Base-by-base conservation (phyloP, 1,284 basidiomycete species). In the Taiwanofungus camphoratus region DNA sequence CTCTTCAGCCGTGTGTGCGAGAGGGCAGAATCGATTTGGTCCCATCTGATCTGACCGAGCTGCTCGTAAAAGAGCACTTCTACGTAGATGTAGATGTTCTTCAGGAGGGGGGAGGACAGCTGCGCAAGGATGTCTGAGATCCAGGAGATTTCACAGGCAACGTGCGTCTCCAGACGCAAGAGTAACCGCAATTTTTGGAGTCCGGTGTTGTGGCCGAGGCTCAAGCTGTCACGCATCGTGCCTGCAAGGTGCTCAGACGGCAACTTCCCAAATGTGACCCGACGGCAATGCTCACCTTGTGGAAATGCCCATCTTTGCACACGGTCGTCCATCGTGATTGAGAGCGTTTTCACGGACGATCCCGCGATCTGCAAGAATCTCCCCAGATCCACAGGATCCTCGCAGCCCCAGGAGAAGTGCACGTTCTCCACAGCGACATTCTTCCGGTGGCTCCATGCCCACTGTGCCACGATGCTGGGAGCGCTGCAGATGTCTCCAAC, bases 401-500 rank as follows among this genome's bases (percentile, higher is more conserved):
- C 45, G 32, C 30, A 38, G 12, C 30, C 40, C 39, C 45, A 46
- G 5, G 45, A 20, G 31, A 46, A 32, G 26, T 46, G 45, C 22
- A 46, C 20, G 20, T 42, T 34, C 40, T 46, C 36, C 30, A 42
- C 34, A 15, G 21, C 6, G 13, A 46, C n/a, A 15, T 40, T 18
- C 20, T 19, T 35, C 12, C 38, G 27, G 21, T 41, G 18, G 26
- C 40, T 20, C n/a, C 18, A 27, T 8, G 45, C 45, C 45, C 45
- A 46, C 24, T 29, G 19, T 8, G 45, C 45, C 13, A 46, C 31
- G 22, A 42, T 19, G 31, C 31, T 34, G 3, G 45, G 45, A 15
- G 29, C 16, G 29, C 12, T 46, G 24, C 45, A 46, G n/a, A 46
- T 18, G 6, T 46, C 45, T 16, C 41, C 41, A 11, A 42, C 45